phyloP scores from a whole-genome alignment of 192 early-diverging fungal species.

The Backusella circina region DNA sequence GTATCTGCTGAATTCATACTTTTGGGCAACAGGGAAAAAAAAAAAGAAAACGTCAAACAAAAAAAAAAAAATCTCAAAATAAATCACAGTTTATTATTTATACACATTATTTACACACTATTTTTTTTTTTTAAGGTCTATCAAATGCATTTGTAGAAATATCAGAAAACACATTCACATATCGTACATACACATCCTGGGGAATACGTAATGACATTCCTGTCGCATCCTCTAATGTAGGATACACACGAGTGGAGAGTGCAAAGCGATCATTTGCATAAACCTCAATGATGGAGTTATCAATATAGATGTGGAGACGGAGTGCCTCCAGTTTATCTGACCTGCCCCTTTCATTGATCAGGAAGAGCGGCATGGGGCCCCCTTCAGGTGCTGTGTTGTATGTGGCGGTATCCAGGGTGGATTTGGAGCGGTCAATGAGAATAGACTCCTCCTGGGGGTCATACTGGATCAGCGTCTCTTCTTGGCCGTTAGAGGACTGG shows the following conservation, averaged over 20 bases:
- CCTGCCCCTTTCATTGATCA: background rate
- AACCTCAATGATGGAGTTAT: conserved; percentile 16
- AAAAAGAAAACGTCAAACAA: background rate
- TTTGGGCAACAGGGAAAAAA: background rate
- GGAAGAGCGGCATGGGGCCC: conserved; percentile 6
- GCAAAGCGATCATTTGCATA: conserved; percentile 24
- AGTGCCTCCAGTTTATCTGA: conserved; percentile 8
- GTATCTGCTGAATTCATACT: background rate
- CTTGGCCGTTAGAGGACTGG: background rate
- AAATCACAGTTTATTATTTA: background rate
- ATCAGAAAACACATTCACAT: background rate
- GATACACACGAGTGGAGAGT: conserved; percentile 7
- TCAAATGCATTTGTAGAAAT: conserved; percentile 3
- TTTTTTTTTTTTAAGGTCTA: background rate
- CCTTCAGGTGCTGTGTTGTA: conserved; percentile 3
- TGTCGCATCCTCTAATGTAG: background rate
- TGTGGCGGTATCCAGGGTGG: background rate
- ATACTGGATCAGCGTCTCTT: conserved; percentile 2
- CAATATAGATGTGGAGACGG: background rate
- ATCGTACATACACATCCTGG: background rate
- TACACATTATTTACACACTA: background rate
- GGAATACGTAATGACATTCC: background rate
- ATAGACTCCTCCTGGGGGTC: background rate
- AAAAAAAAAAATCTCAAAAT: background rate
- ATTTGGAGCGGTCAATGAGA: background rate